Conservation (phyloP, 345 rosid species). For the Brassica rapa region DNA sequence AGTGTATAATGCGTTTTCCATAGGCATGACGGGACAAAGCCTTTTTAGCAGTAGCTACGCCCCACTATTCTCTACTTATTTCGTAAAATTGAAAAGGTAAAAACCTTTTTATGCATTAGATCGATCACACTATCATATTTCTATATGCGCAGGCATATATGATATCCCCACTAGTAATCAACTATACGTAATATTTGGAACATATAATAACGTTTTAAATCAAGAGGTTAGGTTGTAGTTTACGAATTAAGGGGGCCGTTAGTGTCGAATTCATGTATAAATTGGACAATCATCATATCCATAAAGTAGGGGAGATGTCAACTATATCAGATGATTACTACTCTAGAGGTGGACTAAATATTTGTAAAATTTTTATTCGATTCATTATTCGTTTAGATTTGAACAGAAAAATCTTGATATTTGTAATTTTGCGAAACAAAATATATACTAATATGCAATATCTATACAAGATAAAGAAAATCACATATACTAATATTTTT, state of each 20-base stretch:
- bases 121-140: slow-evolving; percentile 11
- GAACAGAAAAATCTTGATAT: too few species aligned
- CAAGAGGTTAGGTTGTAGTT: slow-evolving; percentile 11
- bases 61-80: slow-evolving; percentile 20
- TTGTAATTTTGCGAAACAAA: too few species aligned
- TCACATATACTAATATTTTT: too few species aligned
- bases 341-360: too few species aligned
- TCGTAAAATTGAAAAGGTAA: slow-evolving; percentile 29
- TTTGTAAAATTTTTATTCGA: too few species aligned
- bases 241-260: slow-evolving; percentile 19
- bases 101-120: slow-evolving; percentile 34
- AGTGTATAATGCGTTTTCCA: slow-evolving; percentile 35
- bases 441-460: too few species aligned
- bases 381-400: too few species aligned
- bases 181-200: slow-evolving; percentile 16
- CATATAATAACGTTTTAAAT: slow-evolving; percentile 11
- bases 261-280: slow-evolving; percentile 15
- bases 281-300: slow-evolving; percentile 10
- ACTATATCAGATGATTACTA: slow-evolving; percentile 21
- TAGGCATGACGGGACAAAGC: slow-evolving; percentile 32
- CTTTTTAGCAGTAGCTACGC: slow-evolving; percentile 27
- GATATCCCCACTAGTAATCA: background rate
- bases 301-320: slow-evolving; percentile 35
- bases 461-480: too few species aligned
- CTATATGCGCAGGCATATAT: background rate